Conservation (phyloP, 2,329 filamentous ascomycete species). For the Aureobasidium sp. region DNA sequence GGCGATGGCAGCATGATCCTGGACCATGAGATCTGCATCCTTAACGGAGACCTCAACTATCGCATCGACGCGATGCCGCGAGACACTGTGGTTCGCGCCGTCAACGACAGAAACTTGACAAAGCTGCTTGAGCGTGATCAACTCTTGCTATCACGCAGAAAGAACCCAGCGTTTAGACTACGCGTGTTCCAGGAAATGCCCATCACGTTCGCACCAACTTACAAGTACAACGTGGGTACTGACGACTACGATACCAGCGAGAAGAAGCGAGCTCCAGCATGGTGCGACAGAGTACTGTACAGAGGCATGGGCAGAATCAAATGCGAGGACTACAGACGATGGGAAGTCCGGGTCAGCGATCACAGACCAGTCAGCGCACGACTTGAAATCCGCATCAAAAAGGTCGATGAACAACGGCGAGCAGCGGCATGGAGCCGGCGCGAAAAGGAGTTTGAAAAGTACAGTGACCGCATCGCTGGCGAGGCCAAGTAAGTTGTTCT, state of each 20-base stretch:
- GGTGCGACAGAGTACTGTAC: constrained; percentile 92
- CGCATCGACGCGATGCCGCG: constrained; percentile 96
- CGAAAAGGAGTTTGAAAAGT: constrained; percentile 63
- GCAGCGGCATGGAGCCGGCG: constrained; percentile 62
- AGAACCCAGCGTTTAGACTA: constrained; percentile 82
- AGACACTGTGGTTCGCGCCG: constrained; percentile 79
- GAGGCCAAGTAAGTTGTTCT: constrained; percentile 64
- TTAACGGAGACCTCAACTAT: constrained; percentile 96
- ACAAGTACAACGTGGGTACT: constrained; percentile 96
- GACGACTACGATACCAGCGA: constrained; percentile 84
- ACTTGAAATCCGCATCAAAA: constrained; percentile 80
- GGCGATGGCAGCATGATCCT: constrained; percentile 91
- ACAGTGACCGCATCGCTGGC: constrained; percentile 58
- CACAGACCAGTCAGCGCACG: constrained; percentile 83
- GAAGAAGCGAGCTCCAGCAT: constrained; percentile 87
- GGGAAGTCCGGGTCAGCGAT: constrained; percentile 86
- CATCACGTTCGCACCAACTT: constrained; percentile 89
- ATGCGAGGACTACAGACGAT: constrained; percentile 78
- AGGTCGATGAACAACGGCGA: constrained; percentile 60
- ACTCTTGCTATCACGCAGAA: constrained; percentile 76
- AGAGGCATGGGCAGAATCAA: constrained; percentile 72
- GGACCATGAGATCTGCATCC: constrained; percentile 93
- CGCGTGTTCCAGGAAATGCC: constrained; percentile 84
- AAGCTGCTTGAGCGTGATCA: constrained; percentile 93
- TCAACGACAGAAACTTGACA: constrained; percentile 69